phyloP scores from a whole-genome alignment of 805 yeast species.

The Saccharomycopsis fermentans region DNA sequence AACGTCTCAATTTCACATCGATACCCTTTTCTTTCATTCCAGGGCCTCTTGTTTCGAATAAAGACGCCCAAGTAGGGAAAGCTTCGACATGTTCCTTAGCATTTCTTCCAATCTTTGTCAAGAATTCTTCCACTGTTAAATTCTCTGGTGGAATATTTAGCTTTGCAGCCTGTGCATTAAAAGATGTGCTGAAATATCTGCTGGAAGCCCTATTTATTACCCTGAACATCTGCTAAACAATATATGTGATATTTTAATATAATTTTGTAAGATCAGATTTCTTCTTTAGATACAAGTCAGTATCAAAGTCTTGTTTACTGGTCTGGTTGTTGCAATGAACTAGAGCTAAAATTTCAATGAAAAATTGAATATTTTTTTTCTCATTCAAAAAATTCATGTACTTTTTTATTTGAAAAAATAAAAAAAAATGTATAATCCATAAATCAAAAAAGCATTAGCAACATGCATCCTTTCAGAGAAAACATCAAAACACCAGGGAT shows the following conservation, averaged over 20 bases:
- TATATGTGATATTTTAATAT: no score
- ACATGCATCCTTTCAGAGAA: no score
- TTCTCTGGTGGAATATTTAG: constrained; percentile 32
- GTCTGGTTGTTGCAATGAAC: neutral
- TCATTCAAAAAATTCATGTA: no score
- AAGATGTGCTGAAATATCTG: constrained; percentile 7
- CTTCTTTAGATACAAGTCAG: no score
- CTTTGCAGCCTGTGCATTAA: neutral
- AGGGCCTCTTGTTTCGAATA: constrained; percentile 46
- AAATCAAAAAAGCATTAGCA: no score
- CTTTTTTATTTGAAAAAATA: no score
- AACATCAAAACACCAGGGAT: no score
- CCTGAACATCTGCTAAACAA: neutral
- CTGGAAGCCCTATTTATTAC: neutral
- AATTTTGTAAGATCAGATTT: no score
- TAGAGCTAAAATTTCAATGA: no score
- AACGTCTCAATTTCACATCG: constrained; percentile 60
- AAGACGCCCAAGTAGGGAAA: constrained; percentile 64
- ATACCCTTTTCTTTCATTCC: constrained; percentile 68
- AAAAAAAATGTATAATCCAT: no score
- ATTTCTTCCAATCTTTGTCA: constrained; percentile 70
- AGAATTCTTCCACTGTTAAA: constrained; percentile 66
- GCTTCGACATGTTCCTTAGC: constrained; percentile 54
- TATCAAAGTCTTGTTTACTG: no score
- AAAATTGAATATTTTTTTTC: no score